A percentile compares a stretch with the other conserved stretches of the same genome.
phyloP scores from a whole-genome alignment of 1,284 basidiomycete species.

The Trichosporon sp. region DNA sequence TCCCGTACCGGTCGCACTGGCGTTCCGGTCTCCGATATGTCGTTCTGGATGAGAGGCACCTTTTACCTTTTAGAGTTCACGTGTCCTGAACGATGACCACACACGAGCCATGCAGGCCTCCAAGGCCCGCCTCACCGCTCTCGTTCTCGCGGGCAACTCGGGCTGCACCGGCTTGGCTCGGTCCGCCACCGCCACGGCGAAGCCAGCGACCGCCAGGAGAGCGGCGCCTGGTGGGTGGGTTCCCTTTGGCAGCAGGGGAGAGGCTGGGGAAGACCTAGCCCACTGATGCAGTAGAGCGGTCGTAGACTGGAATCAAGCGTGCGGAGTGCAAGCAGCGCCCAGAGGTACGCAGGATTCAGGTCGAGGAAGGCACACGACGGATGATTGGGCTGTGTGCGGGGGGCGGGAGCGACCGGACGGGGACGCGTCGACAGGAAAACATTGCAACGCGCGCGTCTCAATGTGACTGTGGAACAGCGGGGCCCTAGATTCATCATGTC shows the following conservation, averaged over 20 bases:
- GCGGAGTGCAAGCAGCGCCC: background rate
- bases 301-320: background rate
- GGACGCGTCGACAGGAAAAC: background rate
- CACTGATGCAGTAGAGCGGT: background rate
- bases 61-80: background rate
- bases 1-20: background rate
- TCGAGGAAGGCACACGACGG: background rate
- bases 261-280: background rate
- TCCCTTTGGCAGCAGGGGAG: background rate
- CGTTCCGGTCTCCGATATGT: background rate
- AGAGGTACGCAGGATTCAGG: background rate
- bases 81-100: background rate
- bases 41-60: background rate
- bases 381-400: background rate
- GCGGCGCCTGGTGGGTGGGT: background rate
- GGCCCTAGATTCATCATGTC: conserved; percentile 5
- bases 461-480: background rate
- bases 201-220: background rate
- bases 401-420: background rate
- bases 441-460: conserved; percentile 4
- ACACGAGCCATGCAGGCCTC: background rate
- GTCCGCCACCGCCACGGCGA: background rate
- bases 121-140: background rate
- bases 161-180: background rate
- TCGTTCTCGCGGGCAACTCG: background rate